Evolutionary conservation across 208 protist genomes (phyloP), one percentile per base, ranked within the genome.

Genomic region (Trypanosoma grayi): DNA sequence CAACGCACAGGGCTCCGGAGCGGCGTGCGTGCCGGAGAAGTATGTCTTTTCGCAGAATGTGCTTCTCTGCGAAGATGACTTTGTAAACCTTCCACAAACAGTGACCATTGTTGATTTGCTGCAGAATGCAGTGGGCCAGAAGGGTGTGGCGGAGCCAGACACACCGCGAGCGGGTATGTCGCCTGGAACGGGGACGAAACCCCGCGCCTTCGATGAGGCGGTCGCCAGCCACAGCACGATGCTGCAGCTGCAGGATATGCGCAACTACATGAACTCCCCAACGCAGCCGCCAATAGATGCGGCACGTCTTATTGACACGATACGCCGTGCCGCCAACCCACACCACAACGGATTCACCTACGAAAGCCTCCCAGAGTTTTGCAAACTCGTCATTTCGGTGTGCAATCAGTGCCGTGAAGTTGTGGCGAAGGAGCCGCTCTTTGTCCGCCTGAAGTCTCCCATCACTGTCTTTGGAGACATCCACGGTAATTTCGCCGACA

Each of bases 401-500:
- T 92, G 86, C 66, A 81, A 72, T 70, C 81, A 83, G 76, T 90
- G 81, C 62, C 81, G 83, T 36, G 84, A 90, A 50, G 76, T 96
- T 41, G 81, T 95, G 48, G 80, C 86, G 24, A 90, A 84, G 70
- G 93, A 97, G 60, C 79, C 82, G 11, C 73, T 95, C 9, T 93
- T 94, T 44, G 79, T 95, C 48, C 87, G 83, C 50, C 77, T 97
- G 30, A 82, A 93, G 59, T 93, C 90, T 2, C 93, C 93, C 24
- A 78, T 93, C 24, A 87, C 81, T 56, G 90, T 97, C 25, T 93
- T 97, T 57, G 93, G 93, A 20, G 93, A 97, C 50, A 94, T 97
- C 54, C 93, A 97, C 74, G 93, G 93, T 28, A 97, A 97, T 66
- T 96, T 94, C 60, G 82, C 83, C 1, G 93, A 97, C 53, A 91